Conservation (phyloP, 495 filamentous ascomycete genomes). For the Aspergillus sclerotiicarbonarius region DNA sequence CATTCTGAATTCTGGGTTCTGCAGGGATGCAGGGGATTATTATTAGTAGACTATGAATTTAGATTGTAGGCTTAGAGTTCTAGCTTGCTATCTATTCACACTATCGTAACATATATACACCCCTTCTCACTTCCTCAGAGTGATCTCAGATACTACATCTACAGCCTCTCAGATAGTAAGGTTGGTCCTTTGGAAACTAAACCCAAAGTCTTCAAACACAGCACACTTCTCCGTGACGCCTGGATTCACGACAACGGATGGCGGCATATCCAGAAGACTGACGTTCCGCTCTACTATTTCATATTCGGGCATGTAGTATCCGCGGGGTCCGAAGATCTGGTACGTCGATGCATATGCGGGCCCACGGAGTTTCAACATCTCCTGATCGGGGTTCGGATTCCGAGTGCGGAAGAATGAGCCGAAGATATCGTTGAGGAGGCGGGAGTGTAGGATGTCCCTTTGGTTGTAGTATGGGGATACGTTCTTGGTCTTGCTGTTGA, state of each 20-base stretch:
- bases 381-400: constrained; percentile 25
- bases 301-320: constrained; percentile 17
- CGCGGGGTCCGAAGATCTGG: constrained; percentile 1
- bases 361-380: constrained; percentile 17
- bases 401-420: constrained; percentile 23
- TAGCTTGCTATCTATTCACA: too few relatives aligned
- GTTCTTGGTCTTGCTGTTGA: constrained; percentile 29
- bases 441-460: constrained; percentile 23
- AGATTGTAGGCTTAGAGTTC: too few relatives aligned
- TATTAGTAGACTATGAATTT: too few relatives aligned
- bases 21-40: too few relatives aligned
- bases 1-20: too few relatives aligned
- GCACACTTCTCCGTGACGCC: constrained; percentile 19
- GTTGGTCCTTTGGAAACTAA: constrained; percentile 22
- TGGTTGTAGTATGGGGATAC: constrained; percentile 26
- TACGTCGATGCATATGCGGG: constrained; percentile 24
- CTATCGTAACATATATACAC: too few relatives aligned
- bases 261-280: constrained; percentile 20
- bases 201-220: constrained; percentile 28
- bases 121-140: not conserved
- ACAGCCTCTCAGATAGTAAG: not conserved
- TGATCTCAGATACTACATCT: not conserved
- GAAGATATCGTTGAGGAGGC: constrained; percentile 30
- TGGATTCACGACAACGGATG: constrained; percentile 12
- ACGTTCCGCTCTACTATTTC: constrained; percentile 1